These are phyloP conservation scores for Tetrapisispora arboricola DNA, from an alignment of 805 yeast genomes.

Conservation along the genomic window DNA sequence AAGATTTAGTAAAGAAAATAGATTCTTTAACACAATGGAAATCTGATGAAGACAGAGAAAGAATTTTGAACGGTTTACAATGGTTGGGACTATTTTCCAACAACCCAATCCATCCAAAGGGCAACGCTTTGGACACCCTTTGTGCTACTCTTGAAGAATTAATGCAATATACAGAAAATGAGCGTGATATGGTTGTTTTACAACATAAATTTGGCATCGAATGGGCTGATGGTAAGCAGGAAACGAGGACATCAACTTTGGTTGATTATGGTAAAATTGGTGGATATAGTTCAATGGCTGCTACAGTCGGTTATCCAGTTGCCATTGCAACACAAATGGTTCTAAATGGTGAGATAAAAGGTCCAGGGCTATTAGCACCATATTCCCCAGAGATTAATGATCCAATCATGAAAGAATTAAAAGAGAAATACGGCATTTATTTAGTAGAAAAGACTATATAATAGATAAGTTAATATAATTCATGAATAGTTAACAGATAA, in stretches of 20 bases:
- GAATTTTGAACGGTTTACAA: slow-evolving; percentile 77
- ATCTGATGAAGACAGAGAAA: slow-evolving; percentile 68
- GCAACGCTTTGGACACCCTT: slow-evolving; percentile 88
- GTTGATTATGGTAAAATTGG: slow-evolving; percentile 84
- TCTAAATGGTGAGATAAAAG: slow-evolving; percentile 65
- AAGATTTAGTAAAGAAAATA: slow-evolving; percentile 67
- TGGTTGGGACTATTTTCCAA: slow-evolving; percentile 93
- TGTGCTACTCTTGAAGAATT: slow-evolving; percentile 92
- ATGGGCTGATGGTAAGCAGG: slow-evolving; percentile 87
- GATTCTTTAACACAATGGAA: slow-evolving; percentile 72
- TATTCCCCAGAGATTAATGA: slow-evolving; percentile 82
- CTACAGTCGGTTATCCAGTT: slow-evolving; percentile 96
- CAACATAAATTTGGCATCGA: slow-evolving; percentile 98
- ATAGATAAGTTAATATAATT: no score
- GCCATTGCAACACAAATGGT: slow-evolving; percentile 89
- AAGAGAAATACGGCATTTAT: slow-evolving; percentile 81
- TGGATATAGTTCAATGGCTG: slow-evolving; percentile 97
- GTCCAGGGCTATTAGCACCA: slow-evolving; percentile 88
- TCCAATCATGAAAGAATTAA: slow-evolving; percentile 83
- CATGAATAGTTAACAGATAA: no score
- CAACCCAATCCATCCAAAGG: slow-evolving; percentile 70
- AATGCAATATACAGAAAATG: slow-evolving; percentile 94
- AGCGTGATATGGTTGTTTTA: slow-evolving; percentile 87
- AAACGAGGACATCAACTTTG: slow-evolving; percentile 89
- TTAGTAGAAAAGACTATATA: slow-evolving; percentile 74